Evolutionary conservation across 2,329 filamentous ascomycete species (phyloP).

Genomic region (Colletotrichum destructivum): DNA sequence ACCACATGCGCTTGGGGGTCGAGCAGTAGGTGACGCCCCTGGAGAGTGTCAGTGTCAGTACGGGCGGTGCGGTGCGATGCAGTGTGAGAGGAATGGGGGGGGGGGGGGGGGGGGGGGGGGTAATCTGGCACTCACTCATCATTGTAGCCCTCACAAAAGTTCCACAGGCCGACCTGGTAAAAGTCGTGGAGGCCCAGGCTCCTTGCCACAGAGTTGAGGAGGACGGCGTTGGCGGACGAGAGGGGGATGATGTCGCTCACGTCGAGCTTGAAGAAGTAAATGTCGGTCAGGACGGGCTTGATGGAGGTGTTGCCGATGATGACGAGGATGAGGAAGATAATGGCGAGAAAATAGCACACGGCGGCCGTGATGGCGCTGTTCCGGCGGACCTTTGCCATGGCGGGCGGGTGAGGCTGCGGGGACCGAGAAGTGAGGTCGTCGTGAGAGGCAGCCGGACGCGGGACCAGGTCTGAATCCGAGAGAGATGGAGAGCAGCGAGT

Average conservation of each 20-base stretch:
- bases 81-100: background rate
- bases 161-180: slow-evolving; percentile 94
- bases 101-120: no score
- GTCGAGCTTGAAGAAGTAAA: slow-evolving; percentile 89
- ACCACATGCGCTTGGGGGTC: slow-evolving; percentile 79
- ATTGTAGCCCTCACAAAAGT: slow-evolving; percentile 89
- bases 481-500: slow-evolving; percentile 3
- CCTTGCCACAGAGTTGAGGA: slow-evolving; percentile 90
- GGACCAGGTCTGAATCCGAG: slow-evolving; percentile 6
- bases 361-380: slow-evolving; percentile 76
- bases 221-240: slow-evolving; percentile 75
- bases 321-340: slow-evolving; percentile 85
- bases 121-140: slow-evolving; percentile 62
- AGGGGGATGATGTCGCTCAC: slow-evolving; percentile 85
- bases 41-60: slow-evolving; percentile 59
- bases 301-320: slow-evolving; percentile 82
- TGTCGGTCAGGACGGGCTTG: slow-evolving; percentile 73
- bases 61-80: slow-evolving; percentile 54
- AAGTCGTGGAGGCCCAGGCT: slow-evolving; percentile 93
- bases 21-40: slow-evolving; percentile 85
- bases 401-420: background rate
- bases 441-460: slow-evolving; percentile 2
- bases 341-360: slow-evolving; percentile 79
- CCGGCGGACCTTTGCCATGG: slow-evolving; percentile 65
- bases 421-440: background rate